Evolutionary conservation across 441 rosid genomes (phyloP).

Genomic region (Biscutella laevigata): DNA sequence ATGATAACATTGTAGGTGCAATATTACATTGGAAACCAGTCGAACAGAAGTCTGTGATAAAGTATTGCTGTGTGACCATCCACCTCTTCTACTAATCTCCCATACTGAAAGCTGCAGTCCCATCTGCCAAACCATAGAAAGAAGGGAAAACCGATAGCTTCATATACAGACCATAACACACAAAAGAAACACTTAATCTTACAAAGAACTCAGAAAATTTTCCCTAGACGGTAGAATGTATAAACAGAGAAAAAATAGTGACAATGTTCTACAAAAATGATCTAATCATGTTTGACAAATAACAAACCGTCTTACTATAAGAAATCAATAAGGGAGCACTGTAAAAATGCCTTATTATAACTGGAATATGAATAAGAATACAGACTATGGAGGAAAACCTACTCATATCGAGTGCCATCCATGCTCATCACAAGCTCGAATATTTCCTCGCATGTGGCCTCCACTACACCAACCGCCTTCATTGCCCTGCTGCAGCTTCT

Average conservation of each 20-base stretch:
- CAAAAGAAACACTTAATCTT: background rate
- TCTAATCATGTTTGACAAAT: background rate
- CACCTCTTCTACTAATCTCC: slow-evolving; percentile 98
- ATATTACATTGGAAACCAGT: slow-evolving; percentile 89
- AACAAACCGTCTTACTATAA: background rate
- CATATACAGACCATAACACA: slow-evolving; percentile 10
- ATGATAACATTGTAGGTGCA: slow-evolving; percentile 9
- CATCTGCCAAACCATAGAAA: slow-evolving; percentile 53
- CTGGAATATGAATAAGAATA: background rate
- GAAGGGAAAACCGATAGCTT: background rate
- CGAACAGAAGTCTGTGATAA: slow-evolving; percentile 91
- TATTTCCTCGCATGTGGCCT: slow-evolving; percentile 96
- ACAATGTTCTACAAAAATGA: background rate
- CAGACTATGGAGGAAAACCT: slow-evolving; percentile 40
- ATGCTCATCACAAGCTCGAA: slow-evolving; percentile 99
- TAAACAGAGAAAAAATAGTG: background rate
- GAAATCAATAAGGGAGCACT: background rate
- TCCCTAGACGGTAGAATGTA: background rate
- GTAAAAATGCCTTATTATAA: background rate
- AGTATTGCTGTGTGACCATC: slow-evolving; percentile 98
- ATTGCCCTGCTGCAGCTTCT: slow-evolving; percentile 99
- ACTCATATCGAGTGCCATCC: slow-evolving; percentile 99
- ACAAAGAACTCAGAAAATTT: background rate
- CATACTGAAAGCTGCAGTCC: slow-evolving; percentile 95
- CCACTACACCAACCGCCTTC: slow-evolving; percentile 99